These are phyloP conservation scores for Ciborinia camelliae DNA, from an alignment of 2,329 filamentous ascomycete species.

Conservation along the genomic window DNA sequence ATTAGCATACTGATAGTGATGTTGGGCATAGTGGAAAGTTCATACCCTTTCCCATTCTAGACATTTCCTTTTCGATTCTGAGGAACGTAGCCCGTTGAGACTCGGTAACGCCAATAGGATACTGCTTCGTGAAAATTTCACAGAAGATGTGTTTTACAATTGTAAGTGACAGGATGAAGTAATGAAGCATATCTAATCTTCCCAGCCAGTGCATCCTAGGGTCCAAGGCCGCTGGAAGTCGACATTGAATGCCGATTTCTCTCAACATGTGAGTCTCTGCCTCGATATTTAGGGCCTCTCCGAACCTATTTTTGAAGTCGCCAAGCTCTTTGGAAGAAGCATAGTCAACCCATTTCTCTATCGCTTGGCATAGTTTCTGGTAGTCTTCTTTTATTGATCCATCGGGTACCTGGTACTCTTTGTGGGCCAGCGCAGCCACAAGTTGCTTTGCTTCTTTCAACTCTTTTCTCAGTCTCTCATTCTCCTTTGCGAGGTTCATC, in stretches of 20 bases:
- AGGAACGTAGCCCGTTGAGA: not conserved
- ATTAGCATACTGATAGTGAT: not conserved
- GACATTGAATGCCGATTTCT: not conserved
- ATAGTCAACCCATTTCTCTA: conserved; percentile 6
- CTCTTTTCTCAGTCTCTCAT: not conserved
- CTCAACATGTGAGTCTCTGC: not conserved
- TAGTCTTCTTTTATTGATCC: conserved; percentile 8
- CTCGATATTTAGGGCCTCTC: not conserved
- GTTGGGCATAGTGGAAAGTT: not conserved
- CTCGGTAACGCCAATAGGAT: not conserved
- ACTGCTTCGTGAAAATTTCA: not conserved
- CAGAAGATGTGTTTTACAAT: conserved; percentile 2
- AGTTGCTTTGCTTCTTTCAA: not conserved
- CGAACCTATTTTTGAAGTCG: not conserved
- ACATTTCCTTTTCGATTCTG: not conserved
- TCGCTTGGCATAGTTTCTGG: conserved; percentile 1
- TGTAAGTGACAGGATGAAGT: not conserved
- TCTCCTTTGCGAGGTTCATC: not conserved
- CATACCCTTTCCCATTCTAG: conserved; percentile 5
- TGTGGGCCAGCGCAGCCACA: not conserved
- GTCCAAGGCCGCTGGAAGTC: not conserved
- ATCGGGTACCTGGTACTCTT: conserved; percentile 4
- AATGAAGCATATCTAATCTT: not conserved
- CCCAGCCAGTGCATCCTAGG: not conserved
- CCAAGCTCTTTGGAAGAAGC: not conserved